These are phyloP conservation scores for Vigna radiata DNA, from an alignment of 306 rosid genomes.

Conservation along the genomic window DNA sequence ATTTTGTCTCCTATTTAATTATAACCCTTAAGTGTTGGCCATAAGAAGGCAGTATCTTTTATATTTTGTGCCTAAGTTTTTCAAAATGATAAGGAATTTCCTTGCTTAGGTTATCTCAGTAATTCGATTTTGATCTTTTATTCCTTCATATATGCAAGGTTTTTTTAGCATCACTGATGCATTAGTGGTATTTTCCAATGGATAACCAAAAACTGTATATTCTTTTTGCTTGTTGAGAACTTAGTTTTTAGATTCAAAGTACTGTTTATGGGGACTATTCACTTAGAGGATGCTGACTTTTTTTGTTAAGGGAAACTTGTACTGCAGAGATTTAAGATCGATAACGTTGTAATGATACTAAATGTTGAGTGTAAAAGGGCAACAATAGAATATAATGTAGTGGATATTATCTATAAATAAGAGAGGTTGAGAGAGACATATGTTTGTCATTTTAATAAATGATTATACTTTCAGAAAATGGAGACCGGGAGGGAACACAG, in stretches of 20 bases:
- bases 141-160: neutral
- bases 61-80: neutral
- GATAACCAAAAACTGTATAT: neutral
- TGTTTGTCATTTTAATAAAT: neutral
- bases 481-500: neutral
- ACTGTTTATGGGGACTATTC: conserved; percentile 2
- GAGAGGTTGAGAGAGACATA: no score
- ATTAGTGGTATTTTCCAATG: neutral
- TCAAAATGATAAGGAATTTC: conserved; percentile 11
- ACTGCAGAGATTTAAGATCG: neutral
- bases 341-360: neutral
- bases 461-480: neutral
- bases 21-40: neutral
- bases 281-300: neutral
- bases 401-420: no score
- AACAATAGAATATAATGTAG: no score
- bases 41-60: conserved; percentile 15
- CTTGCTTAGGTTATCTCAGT: conserved; percentile 5
- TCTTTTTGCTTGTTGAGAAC: conserved; percentile 22
- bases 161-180: neutral
- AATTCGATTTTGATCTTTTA: conserved; percentile 32
- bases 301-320: neutral
- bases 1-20: neutral
- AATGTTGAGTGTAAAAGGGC: no score
- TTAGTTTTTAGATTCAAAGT: conserved; percentile 28